Evolutionary conservation across 345 rosid species (phyloP).

Genomic region (Moringa oleifera): DNA sequence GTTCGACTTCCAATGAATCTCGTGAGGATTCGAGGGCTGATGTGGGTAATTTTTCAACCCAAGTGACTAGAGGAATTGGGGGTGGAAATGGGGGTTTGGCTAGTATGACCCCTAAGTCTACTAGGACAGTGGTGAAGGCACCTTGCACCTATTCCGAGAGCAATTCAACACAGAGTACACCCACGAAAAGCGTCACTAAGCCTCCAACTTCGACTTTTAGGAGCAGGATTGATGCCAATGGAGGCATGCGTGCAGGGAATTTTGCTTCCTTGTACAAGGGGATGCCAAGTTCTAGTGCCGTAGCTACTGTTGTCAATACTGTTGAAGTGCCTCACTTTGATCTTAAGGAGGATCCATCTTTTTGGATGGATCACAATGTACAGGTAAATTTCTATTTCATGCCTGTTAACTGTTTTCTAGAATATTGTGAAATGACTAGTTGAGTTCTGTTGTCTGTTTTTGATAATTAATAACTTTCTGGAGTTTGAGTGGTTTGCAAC

Average conservation of each 20-base stretch:
- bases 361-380: constrained; percentile 98
- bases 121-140: constrained; percentile 37
- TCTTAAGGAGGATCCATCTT: constrained; percentile 86
- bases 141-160: constrained; percentile 43
- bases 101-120: constrained; percentile 50
- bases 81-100: constrained; percentile 19
- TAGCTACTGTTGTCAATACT: constrained; percentile 46
- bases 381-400: constrained; percentile 45
- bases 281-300: constrained; percentile 44
- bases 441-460: no score
- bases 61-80: constrained; percentile 6
- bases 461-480: neutral
- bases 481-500: neutral
- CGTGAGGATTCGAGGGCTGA: constrained; percentile 32
- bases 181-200: constrained; percentile 84
- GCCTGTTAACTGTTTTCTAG: neutral
- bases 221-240: constrained; percentile 49
- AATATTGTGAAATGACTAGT: neutral
- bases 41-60: neutral
- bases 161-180: constrained; percentile 81
- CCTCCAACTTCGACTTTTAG: constrained; percentile 59
- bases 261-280: constrained; percentile 79
- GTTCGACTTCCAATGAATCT: constrained; percentile 8
- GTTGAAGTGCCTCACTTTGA: constrained; percentile 93
- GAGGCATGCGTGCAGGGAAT: constrained; percentile 45